Conservation (phyloP, 1,139 yeast genomes). For the Debaryomyces nepalensis region DNA sequence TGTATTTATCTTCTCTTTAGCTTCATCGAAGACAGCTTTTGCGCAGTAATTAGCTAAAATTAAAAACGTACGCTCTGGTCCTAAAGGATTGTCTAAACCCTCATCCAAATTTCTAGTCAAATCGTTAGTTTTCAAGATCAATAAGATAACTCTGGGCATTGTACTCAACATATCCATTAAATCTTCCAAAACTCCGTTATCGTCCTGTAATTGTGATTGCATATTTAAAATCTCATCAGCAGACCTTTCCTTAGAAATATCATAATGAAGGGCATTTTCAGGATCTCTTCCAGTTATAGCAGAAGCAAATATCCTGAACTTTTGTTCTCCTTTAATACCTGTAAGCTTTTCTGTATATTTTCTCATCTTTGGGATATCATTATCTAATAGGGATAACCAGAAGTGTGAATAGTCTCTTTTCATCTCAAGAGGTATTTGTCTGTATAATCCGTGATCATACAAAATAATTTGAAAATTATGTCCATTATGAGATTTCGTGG, state of each 20-base stretch:
- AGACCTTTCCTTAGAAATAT: slow-evolving; percentile 56
- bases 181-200: slow-evolving; percentile 68
- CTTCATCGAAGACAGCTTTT: slow-evolving; percentile 71
- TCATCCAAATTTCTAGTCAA: slow-evolving; percentile 89
- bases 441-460: slow-evolving; percentile 93
- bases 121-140: slow-evolving; percentile 93
- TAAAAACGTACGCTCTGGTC: slow-evolving; percentile 84
- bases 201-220: slow-evolving; percentile 60
- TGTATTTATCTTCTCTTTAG: slow-evolving; percentile 44
- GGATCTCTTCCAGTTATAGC: slow-evolving; percentile 89
- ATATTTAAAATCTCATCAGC: slow-evolving; percentile 58
- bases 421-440: slow-evolving; percentile 78
- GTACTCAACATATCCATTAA: slow-evolving; percentile 79
- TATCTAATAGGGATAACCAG: slow-evolving; percentile 87
- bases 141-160: slow-evolving; percentile 83
- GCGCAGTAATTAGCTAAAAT: slow-evolving; percentile 94
- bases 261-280: slow-evolving; percentile 48
- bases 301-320: slow-evolving; percentile 84
- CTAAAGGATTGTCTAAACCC: slow-evolving; percentile 76
- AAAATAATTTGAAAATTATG: slow-evolving; percentile 89
- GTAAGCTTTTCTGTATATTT: slow-evolving; percentile 79
- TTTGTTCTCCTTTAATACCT: slow-evolving; percentile 70
- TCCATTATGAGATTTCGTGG: slow-evolving; percentile 40
- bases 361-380: slow-evolving; percentile 67
- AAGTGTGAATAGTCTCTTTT: slow-evolving; percentile 86